These are phyloP conservation scores for Microcera coccophila DNA, from an alignment of 2,329 filamentous ascomycete species.

Conservation along the genomic window DNA sequence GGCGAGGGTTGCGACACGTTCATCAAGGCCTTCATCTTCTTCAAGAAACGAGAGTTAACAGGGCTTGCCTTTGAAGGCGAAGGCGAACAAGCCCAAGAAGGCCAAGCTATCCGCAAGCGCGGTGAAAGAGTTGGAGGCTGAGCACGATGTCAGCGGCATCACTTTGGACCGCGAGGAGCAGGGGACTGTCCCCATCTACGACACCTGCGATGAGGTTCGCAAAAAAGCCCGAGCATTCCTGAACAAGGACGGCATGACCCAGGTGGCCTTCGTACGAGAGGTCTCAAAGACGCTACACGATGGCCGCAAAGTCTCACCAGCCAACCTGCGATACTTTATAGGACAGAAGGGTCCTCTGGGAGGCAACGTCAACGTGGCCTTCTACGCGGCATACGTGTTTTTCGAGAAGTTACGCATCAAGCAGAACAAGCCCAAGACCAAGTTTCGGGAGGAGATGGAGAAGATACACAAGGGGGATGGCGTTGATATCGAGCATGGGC, in stretches of 20 bases:
- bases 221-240: conserved; percentile 53
- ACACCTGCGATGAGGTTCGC: conserved; percentile 56
- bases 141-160: conserved; percentile 41
- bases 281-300: conserved; percentile 41
- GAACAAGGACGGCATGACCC: conserved; percentile 41
- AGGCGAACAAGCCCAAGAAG: conserved; percentile 30
- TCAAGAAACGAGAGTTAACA: conserved; percentile 49
- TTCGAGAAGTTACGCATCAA: conserved; percentile 56
- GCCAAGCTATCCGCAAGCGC: conserved; percentile 20
- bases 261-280: conserved; percentile 49
- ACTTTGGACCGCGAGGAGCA: conserved; percentile 45
- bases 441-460: conserved; percentile 52
- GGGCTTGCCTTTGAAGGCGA: conserved; percentile 37
- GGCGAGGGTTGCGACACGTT: conserved; percentile 35
- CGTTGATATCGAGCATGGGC: conserved; percentile 20
- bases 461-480: conserved; percentile 24
- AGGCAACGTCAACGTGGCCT: conserved; percentile 47
- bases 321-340: conserved; percentile 48
- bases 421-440: conserved; percentile 48
- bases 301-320: conserved; percentile 37
- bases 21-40: conserved; percentile 38
- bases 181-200: conserved; percentile 46
- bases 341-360: conserved; percentile 43
- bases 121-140: conserved; percentile 21
- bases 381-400: conserved; percentile 54